phyloP scores from a whole-genome alignment of 257 asterid genomes.

The Gentiana straminea region DNA sequence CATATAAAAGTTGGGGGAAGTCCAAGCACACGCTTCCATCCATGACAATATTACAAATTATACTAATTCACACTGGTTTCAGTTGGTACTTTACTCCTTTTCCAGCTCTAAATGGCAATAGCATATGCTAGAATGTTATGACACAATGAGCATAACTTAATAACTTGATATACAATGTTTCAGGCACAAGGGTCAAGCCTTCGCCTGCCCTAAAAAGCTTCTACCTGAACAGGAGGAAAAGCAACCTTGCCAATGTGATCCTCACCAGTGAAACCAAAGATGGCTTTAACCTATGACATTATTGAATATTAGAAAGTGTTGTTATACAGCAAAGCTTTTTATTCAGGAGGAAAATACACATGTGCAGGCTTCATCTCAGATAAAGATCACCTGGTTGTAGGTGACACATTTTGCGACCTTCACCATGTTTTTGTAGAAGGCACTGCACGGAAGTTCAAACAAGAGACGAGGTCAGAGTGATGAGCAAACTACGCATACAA shows the following conservation, averaged over 20 bases:
- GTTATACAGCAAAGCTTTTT: background rate
- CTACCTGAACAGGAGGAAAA: slow-evolving; percentile 96
- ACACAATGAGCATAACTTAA: no score
- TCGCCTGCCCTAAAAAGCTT: background rate
- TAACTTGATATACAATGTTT: no score
- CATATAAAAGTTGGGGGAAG: no score
- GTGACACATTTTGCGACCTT: slow-evolving; percentile 77
- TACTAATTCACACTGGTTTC: no score
- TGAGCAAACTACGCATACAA: slow-evolving; percentile 2
- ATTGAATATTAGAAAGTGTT: background rate
- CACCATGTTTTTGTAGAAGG: slow-evolving; percentile 88
- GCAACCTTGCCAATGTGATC: slow-evolving; percentile 91
- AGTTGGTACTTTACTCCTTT: no score
- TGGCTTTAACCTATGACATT: slow-evolving; percentile 61
- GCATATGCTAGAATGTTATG: no score
- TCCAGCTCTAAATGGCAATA: no score
- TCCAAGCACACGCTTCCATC: no score
- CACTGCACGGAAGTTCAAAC: slow-evolving; percentile 32
- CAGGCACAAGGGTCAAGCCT: no score
- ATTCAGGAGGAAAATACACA: background rate
- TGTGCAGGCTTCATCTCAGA: slow-evolving; percentile 6
- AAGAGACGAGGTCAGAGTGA: background rate
- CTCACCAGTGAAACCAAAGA: slow-evolving; percentile 91
- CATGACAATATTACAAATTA: no score
- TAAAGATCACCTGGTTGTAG: slow-evolving; percentile 56